Base-by-base conservation (phyloP, 2,329 filamentous ascomycete genomes). In the Cadophora malorum region DNA sequence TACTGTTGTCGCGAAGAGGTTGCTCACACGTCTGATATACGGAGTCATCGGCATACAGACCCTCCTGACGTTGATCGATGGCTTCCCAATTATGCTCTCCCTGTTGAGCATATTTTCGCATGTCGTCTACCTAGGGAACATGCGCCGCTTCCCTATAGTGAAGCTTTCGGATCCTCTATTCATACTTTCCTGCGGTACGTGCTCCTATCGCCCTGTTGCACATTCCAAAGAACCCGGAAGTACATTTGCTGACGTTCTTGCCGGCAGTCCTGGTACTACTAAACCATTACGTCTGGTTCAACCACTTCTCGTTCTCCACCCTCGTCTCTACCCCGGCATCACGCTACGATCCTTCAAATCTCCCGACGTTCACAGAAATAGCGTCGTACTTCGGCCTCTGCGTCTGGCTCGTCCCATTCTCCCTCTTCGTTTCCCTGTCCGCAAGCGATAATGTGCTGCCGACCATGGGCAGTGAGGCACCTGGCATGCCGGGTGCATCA, bases 271-370 rank as follows among this genome's bases (percentile, higher is more conserved):
- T 98, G 41, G 96, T 99, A 12, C 84, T 97, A 1, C 75, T 91
- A 45, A 97, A 99, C 80, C 96, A 99, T 79, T 97, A 93, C 81
- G 84, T 97, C 62, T 99, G 96, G 95, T 98, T 99, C 84, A 88
- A 88, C 66, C 90, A 98, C 81, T 99, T 99, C 80, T 95, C 91
- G 68, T 81, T 84, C 65, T 83, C 85, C 65, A 86, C 90, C 71
- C 79, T 85, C 59, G 80, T 80, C 64, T 83, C 88, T 3, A 33
- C 49, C 88, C 90, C 79, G 80, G 85, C 66, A 83, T 86, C 75
- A 86, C 88, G 64, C 85, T 90, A 91, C 77, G 88, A 92, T 71
- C 82, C 84, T 67, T 81, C 83, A 65, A 80, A 88, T 63, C 78
- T 93, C 55, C 96, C 96, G 0, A 90, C 87, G 47, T 99, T 99